phyloP scores from a whole-genome alignment of 805 yeast species.

The Monosporozyma servazzii region DNA sequence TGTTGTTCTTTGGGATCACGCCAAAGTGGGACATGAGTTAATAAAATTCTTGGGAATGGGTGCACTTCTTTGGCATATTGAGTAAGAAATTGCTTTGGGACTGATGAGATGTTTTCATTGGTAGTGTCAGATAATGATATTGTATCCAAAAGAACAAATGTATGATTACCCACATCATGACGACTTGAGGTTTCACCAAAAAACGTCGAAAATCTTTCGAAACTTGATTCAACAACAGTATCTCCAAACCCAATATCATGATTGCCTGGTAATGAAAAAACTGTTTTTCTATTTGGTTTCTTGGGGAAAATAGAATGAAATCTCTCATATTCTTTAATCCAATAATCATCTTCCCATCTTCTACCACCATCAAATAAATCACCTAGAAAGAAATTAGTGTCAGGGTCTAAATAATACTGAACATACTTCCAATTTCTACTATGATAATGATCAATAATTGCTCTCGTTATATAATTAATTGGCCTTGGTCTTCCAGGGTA shows the following conservation, averaged over 20 bases:
- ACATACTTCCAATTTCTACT: slow-evolving; percentile 61
- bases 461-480: slow-evolving; percentile 46
- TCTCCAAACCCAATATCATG: slow-evolving; percentile 95
- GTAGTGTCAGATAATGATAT: slow-evolving; percentile 64
- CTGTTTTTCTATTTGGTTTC: slow-evolving; percentile 36
- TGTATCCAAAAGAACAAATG: slow-evolving; percentile 70
- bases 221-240: slow-evolving; percentile 47
- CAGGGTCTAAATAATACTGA: slow-evolving; percentile 56
- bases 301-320: slow-evolving; percentile 60
- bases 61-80: slow-evolving; percentile 25
- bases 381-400: slow-evolving; percentile 72
- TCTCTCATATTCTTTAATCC: slow-evolving; percentile 64
- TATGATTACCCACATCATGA: slow-evolving; percentile 54
- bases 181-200: slow-evolving; percentile 63
- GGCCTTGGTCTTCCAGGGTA: slow-evolving; percentile 60
- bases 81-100: slow-evolving; percentile 47
- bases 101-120: slow-evolving; percentile 35
- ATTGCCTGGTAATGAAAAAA: slow-evolving; percentile 70
- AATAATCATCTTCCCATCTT: slow-evolving; percentile 61
- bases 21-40: slow-evolving; percentile 84
- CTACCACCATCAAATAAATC: slow-evolving; percentile 95
- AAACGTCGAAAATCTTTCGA: slow-evolving; percentile 53
- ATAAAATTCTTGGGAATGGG: slow-evolving; percentile 50
- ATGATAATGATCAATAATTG: slow-evolving; percentile 68
- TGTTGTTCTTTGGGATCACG: slow-evolving; percentile 50